Conservation (phyloP, 1,284 basidiomycete species). For the Meira nashicola region DNA sequence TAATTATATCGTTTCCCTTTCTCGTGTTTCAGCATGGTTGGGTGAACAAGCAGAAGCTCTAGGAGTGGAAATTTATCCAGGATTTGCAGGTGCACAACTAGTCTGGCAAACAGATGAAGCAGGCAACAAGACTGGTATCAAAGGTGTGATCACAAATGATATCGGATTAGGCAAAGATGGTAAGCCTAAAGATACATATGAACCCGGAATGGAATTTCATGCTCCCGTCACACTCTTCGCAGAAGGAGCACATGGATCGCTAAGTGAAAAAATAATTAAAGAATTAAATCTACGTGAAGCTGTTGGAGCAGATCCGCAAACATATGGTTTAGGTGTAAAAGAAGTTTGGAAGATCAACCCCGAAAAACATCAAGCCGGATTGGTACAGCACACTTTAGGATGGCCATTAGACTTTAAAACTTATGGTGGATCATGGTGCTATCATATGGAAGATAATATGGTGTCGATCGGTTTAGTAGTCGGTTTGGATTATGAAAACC, state of each 20-base stretch:
- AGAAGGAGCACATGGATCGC: conserved; percentile 89
- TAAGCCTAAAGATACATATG: conserved; percentile 79
- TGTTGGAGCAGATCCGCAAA: conserved; percentile 74
- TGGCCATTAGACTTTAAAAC: conserved; percentile 82
- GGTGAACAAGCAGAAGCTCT: conserved; percentile 80
- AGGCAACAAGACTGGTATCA: conserved; percentile 60
- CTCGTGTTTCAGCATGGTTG: conserved; percentile 83
- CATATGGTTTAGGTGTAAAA: conserved; percentile 93
- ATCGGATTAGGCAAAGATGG: conserved; percentile 80
- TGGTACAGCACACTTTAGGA: conserved; percentile 87
- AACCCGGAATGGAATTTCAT: conserved; percentile 94
- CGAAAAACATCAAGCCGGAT: conserved; percentile 72
- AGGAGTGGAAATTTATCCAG: conserved; percentile 94
- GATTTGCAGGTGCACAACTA: conserved; percentile 83
- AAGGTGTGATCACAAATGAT: conserved; percentile 87
- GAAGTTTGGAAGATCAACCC: conserved; percentile 91
- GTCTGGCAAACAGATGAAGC: conserved; percentile 69
- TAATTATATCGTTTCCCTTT: conserved; percentile 90
- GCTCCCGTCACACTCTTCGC: conserved; percentile 91
- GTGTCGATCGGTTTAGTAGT: conserved; percentile 88
- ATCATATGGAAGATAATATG: conserved; percentile 91
- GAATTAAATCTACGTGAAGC: conserved; percentile 71
- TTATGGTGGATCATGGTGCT: conserved; percentile 90
- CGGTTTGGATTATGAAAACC: conserved; percentile 91
- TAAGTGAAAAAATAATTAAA: conserved; percentile 75